These are phyloP conservation scores for Carex scoparia DNA, from an alignment of 176 grass and related monocot species.

Conservation along the genomic window DNA sequence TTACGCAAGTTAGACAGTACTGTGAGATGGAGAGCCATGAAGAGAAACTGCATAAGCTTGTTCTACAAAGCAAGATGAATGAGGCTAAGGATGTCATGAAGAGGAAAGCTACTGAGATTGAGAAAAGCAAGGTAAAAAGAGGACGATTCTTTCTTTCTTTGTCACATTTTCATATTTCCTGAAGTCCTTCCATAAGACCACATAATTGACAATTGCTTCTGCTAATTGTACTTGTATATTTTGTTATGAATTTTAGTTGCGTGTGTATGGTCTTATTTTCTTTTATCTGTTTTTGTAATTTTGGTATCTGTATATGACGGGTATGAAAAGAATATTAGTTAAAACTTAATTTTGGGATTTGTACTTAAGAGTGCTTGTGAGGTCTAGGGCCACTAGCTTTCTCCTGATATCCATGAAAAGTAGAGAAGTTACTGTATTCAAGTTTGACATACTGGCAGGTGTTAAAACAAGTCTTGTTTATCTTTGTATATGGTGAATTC, in stretches of 20 bases:
- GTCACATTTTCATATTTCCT: background rate
- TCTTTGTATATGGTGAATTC: background rate
- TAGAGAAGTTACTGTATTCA: background rate
- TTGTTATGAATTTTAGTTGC: background rate
- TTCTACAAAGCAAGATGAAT: slow-evolving; percentile 77
- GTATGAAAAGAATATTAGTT: background rate
- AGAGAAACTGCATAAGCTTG: slow-evolving; percentile 71
- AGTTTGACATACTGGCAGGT: background rate
- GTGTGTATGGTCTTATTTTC: background rate
- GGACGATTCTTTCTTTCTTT: background rate
- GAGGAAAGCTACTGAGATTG: slow-evolving; percentile 68
- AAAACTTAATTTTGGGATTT: background rate
- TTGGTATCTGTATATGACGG: background rate
- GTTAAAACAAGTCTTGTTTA: background rate
- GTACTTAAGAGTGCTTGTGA: background rate
- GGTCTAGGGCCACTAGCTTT: background rate
- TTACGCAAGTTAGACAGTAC: slow-evolving; percentile 75
- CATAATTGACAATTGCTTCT: background rate
- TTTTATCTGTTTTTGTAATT: slow-evolving; percentile 13
- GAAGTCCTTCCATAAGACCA: background rate
- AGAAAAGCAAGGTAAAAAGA: slow-evolving; percentile 63
- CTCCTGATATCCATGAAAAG: background rate
- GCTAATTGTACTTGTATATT: background rate
- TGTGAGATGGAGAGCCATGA: slow-evolving; percentile 87
- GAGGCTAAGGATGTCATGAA: slow-evolving; percentile 81